Evolutionary conservation across 768 basidiomycete genomes (phyloP).

Genomic region (Serpula lacrymans): DNA sequence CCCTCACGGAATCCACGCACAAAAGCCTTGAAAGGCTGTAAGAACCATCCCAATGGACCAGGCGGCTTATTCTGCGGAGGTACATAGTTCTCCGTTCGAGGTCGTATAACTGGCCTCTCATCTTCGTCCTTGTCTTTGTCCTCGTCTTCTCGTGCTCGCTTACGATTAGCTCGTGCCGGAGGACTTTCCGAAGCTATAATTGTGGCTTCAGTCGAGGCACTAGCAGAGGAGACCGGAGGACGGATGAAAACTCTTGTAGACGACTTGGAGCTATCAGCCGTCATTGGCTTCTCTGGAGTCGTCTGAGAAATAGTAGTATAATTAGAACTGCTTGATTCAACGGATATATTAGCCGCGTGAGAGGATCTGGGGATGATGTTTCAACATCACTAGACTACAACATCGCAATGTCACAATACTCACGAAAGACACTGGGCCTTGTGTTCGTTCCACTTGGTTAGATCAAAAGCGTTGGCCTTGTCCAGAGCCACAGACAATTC

Average conservation of each 20-base stretch:
- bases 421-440: slow-evolving; percentile 48
- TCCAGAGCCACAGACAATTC: slow-evolving; percentile 39
- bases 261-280: too few species aligned
- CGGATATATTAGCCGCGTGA: too few species aligned
- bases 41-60: slow-evolving; percentile 54
- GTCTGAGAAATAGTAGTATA: too few species aligned
- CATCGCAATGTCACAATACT: too few species aligned
- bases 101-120: slow-evolving; percentile 47
- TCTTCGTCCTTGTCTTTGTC: slow-evolving; percentile 33
- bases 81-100: slow-evolving; percentile 45
- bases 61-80: slow-evolving; percentile 44
- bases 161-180: slow-evolving; percentile 24
- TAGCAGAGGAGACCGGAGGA: slow-evolving; percentile 9
- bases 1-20: slow-evolving; percentile 67
- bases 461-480: slow-evolving; percentile 54
- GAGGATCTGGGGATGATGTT: too few species aligned
- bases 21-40: slow-evolving; percentile 61
- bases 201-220: slow-evolving; percentile 36
- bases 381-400: too few species aligned
- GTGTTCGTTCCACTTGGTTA: slow-evolving; percentile 61
- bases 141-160: slow-evolving; percentile 47
- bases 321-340: too few species aligned
- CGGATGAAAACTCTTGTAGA: slow-evolving; percentile 12
- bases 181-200: slow-evolving; percentile 26
- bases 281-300: too few species aligned